Evolutionary conservation across 2,329 filamentous ascomycete species (phyloP).

Genomic region (Diplocarpon rosae): DNA sequence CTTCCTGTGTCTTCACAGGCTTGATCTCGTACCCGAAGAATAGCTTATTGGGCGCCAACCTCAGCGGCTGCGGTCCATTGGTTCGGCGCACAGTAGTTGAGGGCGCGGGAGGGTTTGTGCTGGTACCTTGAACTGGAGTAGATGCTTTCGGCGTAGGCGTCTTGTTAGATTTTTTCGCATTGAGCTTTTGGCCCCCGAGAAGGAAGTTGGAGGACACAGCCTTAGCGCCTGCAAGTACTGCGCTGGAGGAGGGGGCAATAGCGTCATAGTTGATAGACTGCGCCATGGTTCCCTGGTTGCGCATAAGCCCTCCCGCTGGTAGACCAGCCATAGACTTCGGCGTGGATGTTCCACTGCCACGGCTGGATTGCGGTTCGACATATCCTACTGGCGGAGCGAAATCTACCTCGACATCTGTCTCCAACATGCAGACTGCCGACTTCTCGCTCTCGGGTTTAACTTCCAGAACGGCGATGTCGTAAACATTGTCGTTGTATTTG

Average conservation of each 20-base stretch:
- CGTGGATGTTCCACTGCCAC: slow-evolving; percentile 71
- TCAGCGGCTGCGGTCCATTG: slow-evolving; percentile 77
- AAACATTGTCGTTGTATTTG: slow-evolving; percentile 88
- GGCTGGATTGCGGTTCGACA: slow-evolving; percentile 54
- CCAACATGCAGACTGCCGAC: slow-evolving; percentile 85
- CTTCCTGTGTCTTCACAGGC: slow-evolving; percentile 69
- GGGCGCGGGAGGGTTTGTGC: slow-evolving; percentile 27
- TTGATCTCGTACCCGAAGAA: slow-evolving; percentile 96
- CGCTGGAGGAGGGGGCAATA: slow-evolving; percentile 68
- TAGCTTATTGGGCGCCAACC: slow-evolving; percentile 77
- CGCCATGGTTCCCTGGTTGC: slow-evolving; percentile 87
- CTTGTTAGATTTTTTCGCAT: slow-evolving; percentile 71
- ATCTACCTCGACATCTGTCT: slow-evolving; percentile 93
- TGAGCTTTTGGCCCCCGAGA: slow-evolving; percentile 70
- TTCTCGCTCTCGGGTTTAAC: slow-evolving; percentile 77
- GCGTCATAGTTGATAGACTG: slow-evolving; percentile 94
- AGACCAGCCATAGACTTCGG: slow-evolving; percentile 57
- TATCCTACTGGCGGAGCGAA: slow-evolving; percentile 93
- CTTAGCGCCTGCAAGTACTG: slow-evolving; percentile 50
- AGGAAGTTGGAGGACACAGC: slow-evolving; percentile 68
- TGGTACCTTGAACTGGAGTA: slow-evolving; percentile 55
- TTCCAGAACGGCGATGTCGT: slow-evolving; percentile 86
- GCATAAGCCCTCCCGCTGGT: slow-evolving; percentile 62
- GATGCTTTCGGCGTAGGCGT: slow-evolving; percentile 59
- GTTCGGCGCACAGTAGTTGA: slow-evolving; percentile 37